Evolutionary conservation across 1,139 yeast genomes (phyloP).

Genomic region (Yamadazyma membranifaciens): DNA sequence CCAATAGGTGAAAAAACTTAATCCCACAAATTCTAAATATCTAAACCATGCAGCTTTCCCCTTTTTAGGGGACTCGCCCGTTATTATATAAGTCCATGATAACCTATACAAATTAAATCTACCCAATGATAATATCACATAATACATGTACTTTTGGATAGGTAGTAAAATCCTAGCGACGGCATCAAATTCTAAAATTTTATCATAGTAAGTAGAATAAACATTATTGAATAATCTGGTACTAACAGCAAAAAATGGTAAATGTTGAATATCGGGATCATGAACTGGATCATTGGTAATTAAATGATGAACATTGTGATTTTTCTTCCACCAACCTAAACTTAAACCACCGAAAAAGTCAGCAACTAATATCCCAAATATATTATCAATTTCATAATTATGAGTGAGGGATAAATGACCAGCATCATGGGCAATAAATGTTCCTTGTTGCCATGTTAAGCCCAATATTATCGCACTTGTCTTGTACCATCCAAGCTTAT

Average conservation of each 20-base stretch:
- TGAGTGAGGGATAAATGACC: conserved; percentile 86
- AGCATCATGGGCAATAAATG: conserved; percentile 87
- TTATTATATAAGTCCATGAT: conserved; percentile 72
- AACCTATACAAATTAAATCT: conserved; percentile 80
- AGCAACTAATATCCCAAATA: conserved; percentile 72
- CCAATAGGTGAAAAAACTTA: conserved; percentile 71
- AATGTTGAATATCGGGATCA: conserved; percentile 91
- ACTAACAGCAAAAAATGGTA: conserved; percentile 88
- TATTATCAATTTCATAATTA: conserved; percentile 72
- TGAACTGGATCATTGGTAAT: conserved; percentile 89
- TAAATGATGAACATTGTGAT: conserved; percentile 87
- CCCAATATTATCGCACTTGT: conserved; percentile 69
- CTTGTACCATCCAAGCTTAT: conserved; percentile 44
- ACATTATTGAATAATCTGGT: conserved; percentile 64
- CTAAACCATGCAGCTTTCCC: conserved; percentile 89
- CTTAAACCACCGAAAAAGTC: conserved; percentile 85
- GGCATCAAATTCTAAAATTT: conserved; percentile 62
- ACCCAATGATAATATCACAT: conserved; percentile 79
- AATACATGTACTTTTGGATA: conserved; percentile 69
- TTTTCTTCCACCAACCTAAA: conserved; percentile 92
- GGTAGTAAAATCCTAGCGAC: conserved; percentile 58
- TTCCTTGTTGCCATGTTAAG: conserved; percentile 85
- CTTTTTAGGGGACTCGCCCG: conserved; percentile 72
- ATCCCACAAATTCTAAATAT: conserved; percentile 71
- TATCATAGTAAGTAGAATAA: conserved; percentile 79